These are phyloP conservation scores for Lachancea fermentati DNA, from an alignment of 805 yeast genomes.

Conservation along the genomic window DNA sequence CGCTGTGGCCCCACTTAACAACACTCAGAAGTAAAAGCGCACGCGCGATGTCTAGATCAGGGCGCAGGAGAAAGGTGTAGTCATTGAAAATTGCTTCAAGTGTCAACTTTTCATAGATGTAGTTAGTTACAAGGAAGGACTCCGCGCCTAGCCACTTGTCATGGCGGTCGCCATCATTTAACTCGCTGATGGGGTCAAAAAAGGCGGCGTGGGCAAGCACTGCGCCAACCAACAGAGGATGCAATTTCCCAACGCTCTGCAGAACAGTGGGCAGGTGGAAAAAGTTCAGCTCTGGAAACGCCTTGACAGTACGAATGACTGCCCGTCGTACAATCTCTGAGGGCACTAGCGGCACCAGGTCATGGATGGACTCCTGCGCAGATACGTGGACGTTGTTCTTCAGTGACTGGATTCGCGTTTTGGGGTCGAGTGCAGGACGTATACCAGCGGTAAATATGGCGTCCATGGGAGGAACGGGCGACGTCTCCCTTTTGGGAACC, in stretches of 20 bases:
- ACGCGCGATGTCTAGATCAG: slow-evolving; percentile 9
- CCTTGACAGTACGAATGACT: slow-evolving; percentile 3
- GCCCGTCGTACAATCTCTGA: slow-evolving; percentile 1
- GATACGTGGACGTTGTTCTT: slow-evolving; percentile 4
- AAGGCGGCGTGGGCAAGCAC: slow-evolving; percentile 5
- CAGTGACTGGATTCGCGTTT: slow-evolving; percentile 3
- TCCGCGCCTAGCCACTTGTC: slow-evolving; percentile 11
- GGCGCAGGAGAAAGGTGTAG: slow-evolving; percentile 3
- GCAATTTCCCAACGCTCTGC: slow-evolving; percentile 3
- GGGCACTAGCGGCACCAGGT: slow-evolving; percentile 5
- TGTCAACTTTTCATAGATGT: slow-evolving; percentile 8
- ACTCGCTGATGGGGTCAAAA: slow-evolving; percentile 7
- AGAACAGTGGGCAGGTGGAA: slow-evolving; percentile 8
- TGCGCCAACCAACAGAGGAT: slow-evolving; percentile 9
- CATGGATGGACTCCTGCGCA: slow-evolving; percentile 2
- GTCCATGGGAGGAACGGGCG: slow-evolving; percentile 8
- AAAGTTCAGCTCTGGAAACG: slow-evolving; percentile 10
- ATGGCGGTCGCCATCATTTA: background rate
- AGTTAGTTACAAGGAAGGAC: slow-evolving; percentile 7
- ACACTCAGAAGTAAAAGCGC: slow-evolving; percentile 5
- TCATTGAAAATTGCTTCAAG: slow-evolving; percentile 9
- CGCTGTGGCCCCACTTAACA: slow-evolving; percentile 11
- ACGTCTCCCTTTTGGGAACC: background rate
- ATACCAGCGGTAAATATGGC: slow-evolving; percentile 9
- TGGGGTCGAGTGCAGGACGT: slow-evolving; percentile 4